Evolutionary conservation across 2,329 filamentous ascomycete species (phyloP), one percentile per base, ranked within the genome.

Genomic region (Diaporthe aspalathi): DNA sequence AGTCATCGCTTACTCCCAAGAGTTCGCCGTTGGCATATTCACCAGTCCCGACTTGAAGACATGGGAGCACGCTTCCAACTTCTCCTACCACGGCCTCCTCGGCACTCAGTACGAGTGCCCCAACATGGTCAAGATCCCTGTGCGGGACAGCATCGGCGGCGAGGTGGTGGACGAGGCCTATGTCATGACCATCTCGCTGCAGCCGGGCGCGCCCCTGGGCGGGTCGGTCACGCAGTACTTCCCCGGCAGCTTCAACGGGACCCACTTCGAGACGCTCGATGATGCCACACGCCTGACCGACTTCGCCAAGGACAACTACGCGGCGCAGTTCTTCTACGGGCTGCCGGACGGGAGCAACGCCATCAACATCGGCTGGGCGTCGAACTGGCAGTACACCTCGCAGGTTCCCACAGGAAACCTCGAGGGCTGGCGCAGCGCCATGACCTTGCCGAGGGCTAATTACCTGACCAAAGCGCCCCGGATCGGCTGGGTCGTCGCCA

Each of bases 71-170:
- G 84, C 83, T 14, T 87, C 87, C 70, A 91, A 91, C 77, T 90
- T 91, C 76, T 84, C 86, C 3, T 80, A 84, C 70, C 79, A 84
- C 56, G 87, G 85, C 20, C 80, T 88, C 2, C 82, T 86, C 3
- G 89, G 86, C 6, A 75, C 85, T 1, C 87, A 90, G 75, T 91
- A 89, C 75, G 90, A 92, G 77, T 91, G 89, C 66, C 90, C 90
- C 0, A 91, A 91, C 74, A 78, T 92, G 47, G 84, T 91, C 1
- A 80, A 83, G 40, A 85, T 92, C 69, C 87, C 87, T 0, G 82
- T 89, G 5, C 75, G 76, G 7, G 75, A 77, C 65, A 67, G 66
- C 22, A 69, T 65, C 40, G 75, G 74, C 22, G 72, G 73, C 9
- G 29, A 43, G 17, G 73, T 81, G 72, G 67, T 79, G 4, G 81